These are phyloP conservation scores for Neofusicoccum kwambonambiense DNA, from an alignment of 2,329 filamentous ascomycete genomes.

Conservation along the genomic window DNA sequence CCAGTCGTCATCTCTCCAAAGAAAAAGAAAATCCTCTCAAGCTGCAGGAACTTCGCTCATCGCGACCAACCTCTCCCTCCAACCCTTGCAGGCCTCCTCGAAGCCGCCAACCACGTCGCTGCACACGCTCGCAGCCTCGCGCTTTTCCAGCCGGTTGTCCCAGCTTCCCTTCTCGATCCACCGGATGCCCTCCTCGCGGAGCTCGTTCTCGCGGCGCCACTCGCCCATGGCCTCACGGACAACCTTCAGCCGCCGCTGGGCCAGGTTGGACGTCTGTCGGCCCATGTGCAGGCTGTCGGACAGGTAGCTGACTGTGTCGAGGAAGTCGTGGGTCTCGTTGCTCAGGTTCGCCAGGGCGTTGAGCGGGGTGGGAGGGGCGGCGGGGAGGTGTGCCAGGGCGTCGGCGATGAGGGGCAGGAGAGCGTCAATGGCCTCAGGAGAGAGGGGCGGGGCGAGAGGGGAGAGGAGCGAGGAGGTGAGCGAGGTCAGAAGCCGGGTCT, in stretches of 20 bases:
- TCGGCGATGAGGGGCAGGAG: constrained; percentile 67
- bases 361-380: constrained; percentile 63
- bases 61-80: constrained; percentile 70
- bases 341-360: constrained; percentile 67
- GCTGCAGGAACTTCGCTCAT: constrained; percentile 9
- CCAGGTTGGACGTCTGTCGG: constrained; percentile 79
- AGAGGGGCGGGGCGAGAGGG: constrained; percentile 63
- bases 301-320: constrained; percentile 79
- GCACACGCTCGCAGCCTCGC: constrained; percentile 83
- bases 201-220: constrained; percentile 78
- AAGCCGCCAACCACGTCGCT: constrained; percentile 88
- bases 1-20: background rate
- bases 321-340: constrained; percentile 64
- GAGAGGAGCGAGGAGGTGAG: constrained; percentile 71
- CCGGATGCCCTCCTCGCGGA: constrained; percentile 74
- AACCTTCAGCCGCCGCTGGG: constrained; percentile 73
- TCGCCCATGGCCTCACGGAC: constrained; percentile 85
- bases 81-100: constrained; percentile 82
- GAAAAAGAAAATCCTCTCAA: constrained; percentile 19
- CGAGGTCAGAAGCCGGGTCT: constrained; percentile 72
- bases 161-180: constrained; percentile 83
- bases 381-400: constrained; percentile 65
- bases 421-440: constrained; percentile 64
- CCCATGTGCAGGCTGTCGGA: constrained; percentile 94
- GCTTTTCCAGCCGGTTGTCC: constrained; percentile 70